Evolutionary conservation across 305 asterid species (phyloP).

Genomic region (Fraxinus velutina): DNA sequence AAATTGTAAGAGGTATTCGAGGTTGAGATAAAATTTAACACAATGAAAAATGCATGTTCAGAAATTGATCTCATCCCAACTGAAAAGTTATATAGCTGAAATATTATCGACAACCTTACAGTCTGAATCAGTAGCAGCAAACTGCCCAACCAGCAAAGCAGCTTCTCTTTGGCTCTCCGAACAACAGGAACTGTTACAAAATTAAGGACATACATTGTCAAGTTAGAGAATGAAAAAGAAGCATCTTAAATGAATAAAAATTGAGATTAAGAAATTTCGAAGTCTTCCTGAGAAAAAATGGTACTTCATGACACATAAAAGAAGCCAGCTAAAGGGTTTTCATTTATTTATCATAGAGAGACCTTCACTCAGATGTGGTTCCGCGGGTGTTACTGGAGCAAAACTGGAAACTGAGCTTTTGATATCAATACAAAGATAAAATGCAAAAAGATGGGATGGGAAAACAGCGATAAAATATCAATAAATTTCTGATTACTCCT

Average conservation of each 20-base stretch:
- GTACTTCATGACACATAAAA: neutral
- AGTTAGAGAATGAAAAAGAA: conserved; percentile 8
- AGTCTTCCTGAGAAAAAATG: neutral
- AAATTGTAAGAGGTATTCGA: conserved; percentile 1
- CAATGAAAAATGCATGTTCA: neutral
- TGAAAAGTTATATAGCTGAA: conserved; percentile 14
- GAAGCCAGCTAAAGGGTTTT: neutral
- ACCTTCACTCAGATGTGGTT: neutral
- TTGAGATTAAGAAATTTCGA: neutral
- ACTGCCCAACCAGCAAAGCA: conserved; percentile 97
- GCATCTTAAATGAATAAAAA: neutral
- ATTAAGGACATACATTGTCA: conserved; percentile 23
- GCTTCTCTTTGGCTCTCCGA: conserved; percentile 99
- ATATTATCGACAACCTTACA: conserved; percentile 72
- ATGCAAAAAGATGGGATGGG: neutral
- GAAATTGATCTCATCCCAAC: neutral
- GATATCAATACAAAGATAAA: neutral
- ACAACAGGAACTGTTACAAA: conserved; percentile 72
- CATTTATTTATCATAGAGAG: neutral
- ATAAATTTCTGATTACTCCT: neutral
- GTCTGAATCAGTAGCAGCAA: conserved; percentile 98
- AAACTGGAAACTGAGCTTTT: neutral
- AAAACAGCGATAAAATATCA: neutral
- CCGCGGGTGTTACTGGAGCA: neutral
- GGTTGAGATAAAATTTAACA: neutral